Percentiles rank a stretch among this genome's conserved stretches.
Conservation (phyloP, 208 protist genomes). For the Willaertia magna region DNA sequence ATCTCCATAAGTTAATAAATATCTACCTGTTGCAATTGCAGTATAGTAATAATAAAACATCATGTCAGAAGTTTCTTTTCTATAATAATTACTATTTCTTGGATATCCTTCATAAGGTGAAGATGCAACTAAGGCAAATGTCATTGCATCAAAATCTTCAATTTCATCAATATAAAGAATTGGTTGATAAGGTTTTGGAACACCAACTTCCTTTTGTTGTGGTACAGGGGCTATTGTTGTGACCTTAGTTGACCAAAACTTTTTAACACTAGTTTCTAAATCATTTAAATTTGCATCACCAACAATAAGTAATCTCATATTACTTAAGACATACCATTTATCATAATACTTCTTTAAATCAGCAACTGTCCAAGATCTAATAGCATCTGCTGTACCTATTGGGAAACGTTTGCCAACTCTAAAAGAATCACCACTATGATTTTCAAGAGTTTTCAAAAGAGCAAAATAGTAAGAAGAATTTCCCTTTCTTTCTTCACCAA, state of each 20-base stretch:
- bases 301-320: conserved; percentile 8
- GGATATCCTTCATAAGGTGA: background rate
- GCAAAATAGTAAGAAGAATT: background rate
- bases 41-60: background rate
- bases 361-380: background rate
- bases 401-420: background rate
- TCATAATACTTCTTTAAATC: conserved; percentile 2
- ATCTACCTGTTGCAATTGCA: background rate
- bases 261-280: background rate
- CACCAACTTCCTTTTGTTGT: background rate
- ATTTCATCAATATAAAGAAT: background rate
- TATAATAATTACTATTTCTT: background rate
- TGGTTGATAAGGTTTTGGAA: background rate
- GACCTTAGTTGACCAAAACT: background rate
- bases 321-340: background rate
- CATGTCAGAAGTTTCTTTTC: background rate
- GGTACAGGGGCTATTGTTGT: background rate
- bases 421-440: conserved; percentile 1
- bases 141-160: background rate
- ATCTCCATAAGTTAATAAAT: background rate
- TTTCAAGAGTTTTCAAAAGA: background rate
- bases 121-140: background rate
- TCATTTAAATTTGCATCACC: background rate
- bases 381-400: background rate
- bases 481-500: background rate